A percentile compares a stretch with the other conserved stretches of the same genome.
Evolutionary conservation across 306 rosid species (phyloP).

Genomic region (Trifolium fragiferum): DNA sequence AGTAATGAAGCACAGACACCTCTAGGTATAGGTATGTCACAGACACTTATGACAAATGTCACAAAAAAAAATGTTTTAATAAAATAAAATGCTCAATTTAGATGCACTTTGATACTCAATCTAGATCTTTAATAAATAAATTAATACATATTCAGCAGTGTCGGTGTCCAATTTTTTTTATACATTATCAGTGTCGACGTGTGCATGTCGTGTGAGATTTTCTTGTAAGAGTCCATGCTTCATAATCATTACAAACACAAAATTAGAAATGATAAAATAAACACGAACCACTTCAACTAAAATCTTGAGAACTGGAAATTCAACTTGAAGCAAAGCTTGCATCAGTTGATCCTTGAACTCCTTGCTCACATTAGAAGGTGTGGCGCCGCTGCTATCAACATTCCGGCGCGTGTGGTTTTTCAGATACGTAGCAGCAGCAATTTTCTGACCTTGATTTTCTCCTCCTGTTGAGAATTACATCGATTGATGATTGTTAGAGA

Average conservation of each 20-base stretch:
- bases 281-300: constrained; percentile 73
- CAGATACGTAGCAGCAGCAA: constrained; percentile 81
- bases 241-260: not conserved
- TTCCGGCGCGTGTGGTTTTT: constrained; percentile 74
- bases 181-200: no score
- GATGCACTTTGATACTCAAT: no score
- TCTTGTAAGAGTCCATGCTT: no score
- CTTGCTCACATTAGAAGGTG: constrained; percentile 62
- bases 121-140: no score
- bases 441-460: constrained; percentile 65
- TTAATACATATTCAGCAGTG: no score
- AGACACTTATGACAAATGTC: no score
- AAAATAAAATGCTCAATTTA: no score
- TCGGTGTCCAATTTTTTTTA: no score
- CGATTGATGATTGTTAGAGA: not conserved
- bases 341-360: constrained; percentile 81
- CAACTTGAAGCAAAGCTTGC: constrained; percentile 70
- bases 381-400: constrained; percentile 45
- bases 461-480: constrained; percentile 50
- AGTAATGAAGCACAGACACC: no score
- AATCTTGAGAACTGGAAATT: constrained; percentile 65
- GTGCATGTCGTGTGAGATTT: no score
- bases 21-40: no score
- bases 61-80: no score
- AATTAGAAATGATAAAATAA: not conserved